Evolutionary conservation across 176 grass and related monocot species (phyloP).

Genomic region (Olyra latifolia): DNA sequence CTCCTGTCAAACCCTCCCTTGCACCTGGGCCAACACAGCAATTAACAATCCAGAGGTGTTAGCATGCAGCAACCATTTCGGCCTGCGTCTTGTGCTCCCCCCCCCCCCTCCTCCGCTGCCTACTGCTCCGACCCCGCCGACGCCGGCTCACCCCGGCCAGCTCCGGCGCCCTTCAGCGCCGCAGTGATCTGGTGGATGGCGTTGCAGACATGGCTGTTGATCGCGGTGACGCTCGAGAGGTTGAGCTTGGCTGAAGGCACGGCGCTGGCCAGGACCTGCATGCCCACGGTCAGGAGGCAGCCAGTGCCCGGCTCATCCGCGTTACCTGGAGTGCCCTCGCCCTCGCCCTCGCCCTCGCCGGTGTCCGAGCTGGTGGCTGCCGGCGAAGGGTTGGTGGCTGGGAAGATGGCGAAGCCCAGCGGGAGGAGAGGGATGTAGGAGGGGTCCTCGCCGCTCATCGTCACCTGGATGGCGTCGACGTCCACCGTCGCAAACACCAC

Average conservation of each 20-base stretch:
- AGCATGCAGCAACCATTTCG: constrained; percentile 28
- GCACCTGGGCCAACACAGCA: constrained; percentile 32
- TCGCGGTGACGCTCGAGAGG: constrained; percentile 77
- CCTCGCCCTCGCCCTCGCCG: not conserved
- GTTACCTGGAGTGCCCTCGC: constrained; percentile 11
- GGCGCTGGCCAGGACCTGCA: constrained; percentile 81
- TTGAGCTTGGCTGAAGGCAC: constrained; percentile 91
- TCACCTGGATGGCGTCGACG: constrained; percentile 87
- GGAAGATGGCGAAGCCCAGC: constrained; percentile 80
- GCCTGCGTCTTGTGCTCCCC: constrained; percentile 25
- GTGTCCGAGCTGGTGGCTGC: constrained; percentile 20
- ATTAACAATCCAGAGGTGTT: not conserved
- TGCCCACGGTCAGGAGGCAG: constrained; percentile 86
- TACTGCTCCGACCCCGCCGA: constrained; percentile 42
- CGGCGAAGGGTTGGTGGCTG: constrained; percentile 38
- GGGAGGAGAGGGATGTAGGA: constrained; percentile 93
- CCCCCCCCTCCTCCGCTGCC: constrained; percentile 33
- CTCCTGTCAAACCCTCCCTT: constrained; percentile 88
- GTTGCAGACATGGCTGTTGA: constrained; percentile 88
- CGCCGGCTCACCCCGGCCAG: constrained; percentile 22
- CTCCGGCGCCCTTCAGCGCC: constrained; percentile 49
- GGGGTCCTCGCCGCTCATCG: constrained; percentile 89
- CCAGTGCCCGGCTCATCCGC: constrained; percentile 30
- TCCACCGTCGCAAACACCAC: constrained; percentile 82
- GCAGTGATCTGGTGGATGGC: constrained; percentile 81